Evolutionary conservation across 2,329 filamentous ascomycete genomes (phyloP).

Genomic region (Pseudocercospora crystallina): DNA sequence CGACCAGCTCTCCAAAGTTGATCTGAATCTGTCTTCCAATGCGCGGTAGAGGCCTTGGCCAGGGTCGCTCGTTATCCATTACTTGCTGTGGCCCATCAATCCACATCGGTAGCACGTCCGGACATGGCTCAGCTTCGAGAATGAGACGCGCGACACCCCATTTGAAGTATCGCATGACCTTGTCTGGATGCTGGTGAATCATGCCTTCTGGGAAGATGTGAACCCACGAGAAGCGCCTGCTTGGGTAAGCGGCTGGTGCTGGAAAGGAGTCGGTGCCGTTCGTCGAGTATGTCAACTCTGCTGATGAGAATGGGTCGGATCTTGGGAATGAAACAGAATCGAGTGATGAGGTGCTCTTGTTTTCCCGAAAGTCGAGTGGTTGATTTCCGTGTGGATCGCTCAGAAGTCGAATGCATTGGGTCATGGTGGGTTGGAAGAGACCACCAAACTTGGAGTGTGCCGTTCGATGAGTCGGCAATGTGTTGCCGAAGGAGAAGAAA

Average conservation of each 20-base stretch:
- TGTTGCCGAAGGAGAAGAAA: conserved; percentile 89
- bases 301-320: conserved; percentile 58
- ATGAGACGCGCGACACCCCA: conserved; percentile 93
- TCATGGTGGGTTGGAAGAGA: conserved; percentile 84
- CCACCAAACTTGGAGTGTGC: conserved; percentile 79
- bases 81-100: conserved; percentile 84
- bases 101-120: conserved; percentile 90
- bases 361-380: conserved; percentile 17
- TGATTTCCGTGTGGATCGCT: conserved; percentile 49
- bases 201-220: conserved; percentile 96
- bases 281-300: conserved; percentile 62
- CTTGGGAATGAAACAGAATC: conserved; percentile 22
- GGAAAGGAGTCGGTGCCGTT: conserved; percentile 65
- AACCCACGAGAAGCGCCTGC: conserved; percentile 76
- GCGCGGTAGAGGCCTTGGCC: conserved; percentile 78
- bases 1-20: conserved; percentile 75
- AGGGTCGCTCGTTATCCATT: conserved; percentile 80
- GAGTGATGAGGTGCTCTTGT: conserved; percentile 7
- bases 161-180: conserved; percentile 92
- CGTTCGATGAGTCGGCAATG: conserved; percentile 81
- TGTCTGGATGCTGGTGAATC: conserved; percentile 80
- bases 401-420: conserved; percentile 79
- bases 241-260: conserved; percentile 69
- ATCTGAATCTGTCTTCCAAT: conserved; percentile 68
- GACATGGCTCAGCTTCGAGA: conserved; percentile 81